phyloP scores from a whole-genome alignment of 176 grass and related monocot genomes.

The Microstegium vimineum region DNA sequence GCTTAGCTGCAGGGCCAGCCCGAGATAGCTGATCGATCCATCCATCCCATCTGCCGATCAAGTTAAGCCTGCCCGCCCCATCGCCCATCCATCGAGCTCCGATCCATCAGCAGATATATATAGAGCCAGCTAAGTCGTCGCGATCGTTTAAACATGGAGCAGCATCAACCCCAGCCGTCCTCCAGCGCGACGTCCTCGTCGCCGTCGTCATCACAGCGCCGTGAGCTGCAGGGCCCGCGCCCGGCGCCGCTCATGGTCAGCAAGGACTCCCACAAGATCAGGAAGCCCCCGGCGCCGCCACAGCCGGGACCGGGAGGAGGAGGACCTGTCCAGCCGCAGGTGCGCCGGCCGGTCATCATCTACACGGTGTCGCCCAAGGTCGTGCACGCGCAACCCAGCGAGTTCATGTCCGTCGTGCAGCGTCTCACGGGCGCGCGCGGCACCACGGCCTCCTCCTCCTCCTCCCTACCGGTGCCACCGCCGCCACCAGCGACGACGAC shows the following conservation, averaged over 20 bases:
- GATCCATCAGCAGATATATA: not conserved
- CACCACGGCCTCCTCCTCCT: not conserved
- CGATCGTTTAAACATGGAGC: not conserved
- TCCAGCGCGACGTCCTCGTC: not conserved
- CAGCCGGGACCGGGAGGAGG: too few species aligned
- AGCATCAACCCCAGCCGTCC: not conserved
- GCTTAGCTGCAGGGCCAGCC: too few species aligned
- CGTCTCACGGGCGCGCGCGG: slow-evolving; percentile 46
- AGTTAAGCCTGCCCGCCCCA: too few species aligned
- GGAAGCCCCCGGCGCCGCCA: slow-evolving; percentile 18
- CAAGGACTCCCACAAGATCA: slow-evolving; percentile 45
- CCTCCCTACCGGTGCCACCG: not conserved
- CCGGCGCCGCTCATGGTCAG: slow-evolving; percentile 47
- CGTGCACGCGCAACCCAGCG: slow-evolving; percentile 38
- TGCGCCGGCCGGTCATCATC: slow-evolving; percentile 53
- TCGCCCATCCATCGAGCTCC: not conserved
- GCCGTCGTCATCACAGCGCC: not conserved
- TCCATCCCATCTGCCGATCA: not conserved
- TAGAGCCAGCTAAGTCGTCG: not conserved
- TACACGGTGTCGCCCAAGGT: slow-evolving; percentile 63
- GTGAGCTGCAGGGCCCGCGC: slow-evolving; percentile 54
- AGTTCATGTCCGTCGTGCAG: slow-evolving; percentile 77
- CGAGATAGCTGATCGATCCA: not conserved
- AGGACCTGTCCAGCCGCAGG: not conserved
- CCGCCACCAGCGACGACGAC: not conserved